Evolutionary conservation across 805 yeast species (phyloP).

Genomic region (Cyberlindnera euphorbiae): DNA sequence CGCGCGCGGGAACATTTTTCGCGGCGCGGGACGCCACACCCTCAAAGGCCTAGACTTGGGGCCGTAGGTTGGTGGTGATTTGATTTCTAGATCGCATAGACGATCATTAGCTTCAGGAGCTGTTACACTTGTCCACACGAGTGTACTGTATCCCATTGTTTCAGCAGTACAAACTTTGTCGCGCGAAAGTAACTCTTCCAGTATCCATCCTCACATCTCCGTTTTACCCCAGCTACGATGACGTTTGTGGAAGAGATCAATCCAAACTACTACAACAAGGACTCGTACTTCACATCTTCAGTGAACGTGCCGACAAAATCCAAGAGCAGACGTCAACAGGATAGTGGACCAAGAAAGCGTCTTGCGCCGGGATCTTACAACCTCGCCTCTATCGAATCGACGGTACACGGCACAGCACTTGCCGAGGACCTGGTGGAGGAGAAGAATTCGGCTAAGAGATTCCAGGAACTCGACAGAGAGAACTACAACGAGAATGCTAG

Average conservation of each 20-base stretch:
- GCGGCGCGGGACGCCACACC: too few species aligned
- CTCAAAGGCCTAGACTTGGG: too few species aligned
- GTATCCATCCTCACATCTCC: too few species aligned
- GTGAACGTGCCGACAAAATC: conserved; percentile 20
- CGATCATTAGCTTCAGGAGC: too few species aligned
- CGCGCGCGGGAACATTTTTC: too few species aligned
- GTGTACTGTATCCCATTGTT: too few species aligned
- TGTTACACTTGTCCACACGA: too few species aligned
- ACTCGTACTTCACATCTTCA: conserved; percentile 25
- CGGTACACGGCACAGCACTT: conserved; percentile 24
- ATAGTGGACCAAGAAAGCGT: conserved; percentile 20
- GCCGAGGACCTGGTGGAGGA: conserved; percentile 28
- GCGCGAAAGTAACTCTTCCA: too few species aligned
- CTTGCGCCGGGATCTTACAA: conserved; percentile 27
- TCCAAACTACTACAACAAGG: conserved; percentile 15
- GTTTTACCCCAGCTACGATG: too few species aligned
- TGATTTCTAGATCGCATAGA: too few species aligned
- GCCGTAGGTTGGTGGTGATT: too few species aligned
- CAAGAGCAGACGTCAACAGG: conserved; percentile 11
- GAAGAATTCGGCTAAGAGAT: conserved; percentile 34
- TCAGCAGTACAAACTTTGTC: too few species aligned
- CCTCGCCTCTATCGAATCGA: conserved; percentile 22
- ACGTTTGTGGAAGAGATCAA: conserved; percentile 21
- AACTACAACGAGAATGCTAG: conserved; percentile 36
- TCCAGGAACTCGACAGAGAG: conserved; percentile 38